Conservation (phyloP, 345 rosid genomes). For the Salix exigua region DNA sequence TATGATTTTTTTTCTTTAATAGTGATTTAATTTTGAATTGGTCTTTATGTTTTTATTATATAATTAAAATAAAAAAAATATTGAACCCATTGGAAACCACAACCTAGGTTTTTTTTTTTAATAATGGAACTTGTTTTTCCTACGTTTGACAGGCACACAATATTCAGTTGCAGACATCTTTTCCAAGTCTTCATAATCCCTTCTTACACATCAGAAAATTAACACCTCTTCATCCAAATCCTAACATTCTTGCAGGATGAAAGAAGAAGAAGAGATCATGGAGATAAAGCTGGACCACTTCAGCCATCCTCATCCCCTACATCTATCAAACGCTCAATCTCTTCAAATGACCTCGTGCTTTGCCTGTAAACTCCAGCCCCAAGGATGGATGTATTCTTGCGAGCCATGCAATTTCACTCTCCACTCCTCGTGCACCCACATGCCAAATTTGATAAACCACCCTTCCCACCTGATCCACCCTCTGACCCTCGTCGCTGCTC, state of each 20-base stretch:
- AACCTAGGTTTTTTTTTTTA: too few species aligned
- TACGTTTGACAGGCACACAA: too few species aligned
- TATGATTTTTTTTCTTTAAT: too few species aligned
- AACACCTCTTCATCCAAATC: background rate
- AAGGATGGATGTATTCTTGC: slow-evolving; percentile 44
- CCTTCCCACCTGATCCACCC: slow-evolving; percentile 50
- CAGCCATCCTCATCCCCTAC: slow-evolving; percentile 56
- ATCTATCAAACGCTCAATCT: slow-evolving; percentile 30
- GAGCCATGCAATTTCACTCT: slow-evolving; percentile 52
- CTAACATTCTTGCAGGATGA: background rate
- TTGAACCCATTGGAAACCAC: too few species aligned
- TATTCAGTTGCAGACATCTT: too few species aligned
- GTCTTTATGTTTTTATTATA: too few species aligned
- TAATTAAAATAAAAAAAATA: too few species aligned
- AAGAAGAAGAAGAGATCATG: background rate
- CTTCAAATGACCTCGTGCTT: slow-evolving; percentile 32
- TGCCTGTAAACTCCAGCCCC: slow-evolving; percentile 32
- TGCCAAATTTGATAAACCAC: slow-evolving; percentile 50
- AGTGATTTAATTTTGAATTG: too few species aligned
- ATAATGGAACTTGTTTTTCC: too few species aligned
- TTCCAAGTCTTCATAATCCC: background rate
- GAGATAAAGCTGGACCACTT: too few species aligned
- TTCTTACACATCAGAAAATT: background rate
- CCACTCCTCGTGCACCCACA: slow-evolving; percentile 47
- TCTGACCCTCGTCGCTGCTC: slow-evolving; percentile 43